Evolutionary conservation across 371 early-diverging fungal genomes (phyloP).

Genomic region (Mucor racemosus): DNA sequence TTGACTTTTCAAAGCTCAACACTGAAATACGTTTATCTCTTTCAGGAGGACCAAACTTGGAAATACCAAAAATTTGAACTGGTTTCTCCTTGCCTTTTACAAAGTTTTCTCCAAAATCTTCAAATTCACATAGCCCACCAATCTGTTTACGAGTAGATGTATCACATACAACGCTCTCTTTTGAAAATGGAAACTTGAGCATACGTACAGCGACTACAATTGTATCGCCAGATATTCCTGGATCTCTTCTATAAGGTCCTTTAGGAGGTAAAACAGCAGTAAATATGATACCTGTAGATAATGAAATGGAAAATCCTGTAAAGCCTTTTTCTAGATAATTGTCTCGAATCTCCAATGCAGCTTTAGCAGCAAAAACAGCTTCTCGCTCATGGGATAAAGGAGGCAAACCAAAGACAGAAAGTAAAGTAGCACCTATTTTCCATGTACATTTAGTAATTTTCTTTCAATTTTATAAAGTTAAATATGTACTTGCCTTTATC

Average conservation of each 20-base stretch:
- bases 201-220: constrained; percentile 68
- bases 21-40: constrained; percentile 41
- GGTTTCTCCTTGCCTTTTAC: constrained; percentile 66
- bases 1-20: constrained; percentile 25
- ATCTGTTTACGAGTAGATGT: constrained; percentile 52
- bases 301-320: constrained; percentile 56
- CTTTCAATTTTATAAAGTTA: background rate
- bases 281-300: constrained; percentile 63
- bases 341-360: constrained; percentile 56
- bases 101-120: constrained; percentile 60
- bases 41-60: constrained; percentile 52
- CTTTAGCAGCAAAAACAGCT: constrained; percentile 63
- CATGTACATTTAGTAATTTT: background rate
- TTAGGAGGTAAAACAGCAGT: constrained; percentile 54
- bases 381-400: constrained; percentile 67
- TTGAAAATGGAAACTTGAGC: constrained; percentile 58
- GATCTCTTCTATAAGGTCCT: constrained; percentile 61
- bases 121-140: constrained; percentile 59
- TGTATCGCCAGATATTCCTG: constrained; percentile 64
- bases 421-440: constrained; percentile 52
- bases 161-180: constrained; percentile 57
- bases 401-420: constrained; percentile 63
- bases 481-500: constrained; percentile 47
- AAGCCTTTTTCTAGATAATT: constrained; percentile 29
- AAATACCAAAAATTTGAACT: constrained; percentile 52